Evolutionary conservation across 805 yeast species (phyloP).

Genomic region (Nakazawaea anatomiae): DNA sequence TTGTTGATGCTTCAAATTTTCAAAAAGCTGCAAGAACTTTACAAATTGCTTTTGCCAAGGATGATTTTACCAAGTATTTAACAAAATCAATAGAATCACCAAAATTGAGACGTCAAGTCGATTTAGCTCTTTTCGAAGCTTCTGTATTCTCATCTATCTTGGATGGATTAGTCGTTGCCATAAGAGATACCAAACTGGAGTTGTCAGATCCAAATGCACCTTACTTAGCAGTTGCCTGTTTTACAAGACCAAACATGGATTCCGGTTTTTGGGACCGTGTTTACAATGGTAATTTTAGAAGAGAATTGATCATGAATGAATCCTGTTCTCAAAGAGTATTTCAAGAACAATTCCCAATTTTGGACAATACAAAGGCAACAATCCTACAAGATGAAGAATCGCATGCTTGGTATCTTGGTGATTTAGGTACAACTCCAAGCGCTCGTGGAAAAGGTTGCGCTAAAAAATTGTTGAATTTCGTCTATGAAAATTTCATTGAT

Average conservation of each 20-base stretch:
- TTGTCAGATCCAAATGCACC: constrained; percentile 30
- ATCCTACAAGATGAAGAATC: constrained; percentile 34
- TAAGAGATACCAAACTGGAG: constrained; percentile 43
- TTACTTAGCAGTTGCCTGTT: constrained; percentile 48
- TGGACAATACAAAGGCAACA: constrained; percentile 36
- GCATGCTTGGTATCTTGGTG: constrained; percentile 51
- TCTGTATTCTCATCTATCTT: constrained; percentile 45
- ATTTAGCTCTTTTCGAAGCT: constrained; percentile 47
- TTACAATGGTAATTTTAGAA: constrained; percentile 8
- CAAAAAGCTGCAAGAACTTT: constrained; percentile 51
- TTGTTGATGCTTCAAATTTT: constrained; percentile 34
- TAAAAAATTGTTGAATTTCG: constrained; percentile 42
- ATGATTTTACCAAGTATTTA: constrained; percentile 46
- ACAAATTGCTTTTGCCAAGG: constrained; percentile 47
- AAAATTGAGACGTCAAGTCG: constrained; percentile 32
- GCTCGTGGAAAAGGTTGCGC: constrained; percentile 59
- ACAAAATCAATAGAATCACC: constrained; percentile 33
- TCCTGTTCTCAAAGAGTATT: constrained; percentile 45
- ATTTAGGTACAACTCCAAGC: constrained; percentile 50
- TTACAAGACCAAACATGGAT: constrained; percentile 27
- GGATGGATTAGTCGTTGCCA: constrained; percentile 43
- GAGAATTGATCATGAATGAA: constrained; percentile 21
- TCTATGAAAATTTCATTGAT: constrained; percentile 39
- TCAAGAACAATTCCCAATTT: constrained; percentile 42
- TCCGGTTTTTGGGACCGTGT: constrained; percentile 12